Conservation (phyloP, 179 eudicot species). For the Sideroxylon spinosum region DNA sequence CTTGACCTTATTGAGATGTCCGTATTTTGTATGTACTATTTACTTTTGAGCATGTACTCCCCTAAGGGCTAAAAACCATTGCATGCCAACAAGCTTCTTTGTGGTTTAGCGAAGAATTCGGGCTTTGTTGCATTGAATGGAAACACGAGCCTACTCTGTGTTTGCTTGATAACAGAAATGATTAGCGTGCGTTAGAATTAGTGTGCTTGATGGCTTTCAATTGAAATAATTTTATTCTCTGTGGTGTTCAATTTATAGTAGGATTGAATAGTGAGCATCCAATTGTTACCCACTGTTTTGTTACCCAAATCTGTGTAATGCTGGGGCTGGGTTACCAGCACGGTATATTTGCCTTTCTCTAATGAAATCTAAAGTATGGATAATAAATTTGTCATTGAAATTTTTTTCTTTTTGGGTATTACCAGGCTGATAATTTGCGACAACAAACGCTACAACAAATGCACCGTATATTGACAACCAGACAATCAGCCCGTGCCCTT, state of each 20-base stretch:
- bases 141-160: no score
- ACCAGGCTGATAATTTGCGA: conserved; percentile 84
- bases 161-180: no score
- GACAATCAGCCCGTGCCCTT: conserved; percentile 91
- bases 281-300: background rate
- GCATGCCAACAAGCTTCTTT: background rate
- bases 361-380: background rate
- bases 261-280: background rate
- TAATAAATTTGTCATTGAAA: background rate
- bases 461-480: conserved; percentile 79
- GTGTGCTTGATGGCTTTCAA: background rate
- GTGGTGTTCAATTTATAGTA: background rate
- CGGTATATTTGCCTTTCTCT: background rate
- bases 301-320: background rate
- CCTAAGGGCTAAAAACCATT: background rate
- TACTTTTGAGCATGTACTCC: background rate
- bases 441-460: conserved; percentile 86
- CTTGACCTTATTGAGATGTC: background rate
- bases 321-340: background rate
- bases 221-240: background rate
- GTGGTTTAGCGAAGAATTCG: background rate
- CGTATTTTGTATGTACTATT: background rate
- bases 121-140: background rate
- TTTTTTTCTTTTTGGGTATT: conserved; percentile 3
- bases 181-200: background rate